A percentile compares a stretch with the other conserved stretches of the same genome.
These are phyloP conservation scores for Trichophyton simii DNA, from an alignment of 2,329 filamentous ascomycete species.

Conservation along the genomic window DNA sequence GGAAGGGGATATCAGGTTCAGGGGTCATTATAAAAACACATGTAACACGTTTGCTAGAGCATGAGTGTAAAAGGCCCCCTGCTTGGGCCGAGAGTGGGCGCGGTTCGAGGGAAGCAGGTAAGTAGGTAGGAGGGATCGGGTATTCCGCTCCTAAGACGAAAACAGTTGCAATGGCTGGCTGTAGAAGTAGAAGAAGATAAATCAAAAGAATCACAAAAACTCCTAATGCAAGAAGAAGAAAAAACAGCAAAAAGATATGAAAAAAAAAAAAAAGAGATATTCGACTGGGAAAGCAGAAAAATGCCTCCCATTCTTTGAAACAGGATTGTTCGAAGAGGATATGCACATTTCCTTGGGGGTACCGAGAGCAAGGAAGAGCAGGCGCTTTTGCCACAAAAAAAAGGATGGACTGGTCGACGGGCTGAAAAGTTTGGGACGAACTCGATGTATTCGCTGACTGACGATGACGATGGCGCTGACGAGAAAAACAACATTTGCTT, in stretches of 20 bases:
- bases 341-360: background rate
- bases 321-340: background rate
- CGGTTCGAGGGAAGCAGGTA: background rate
- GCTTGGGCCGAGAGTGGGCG: background rate
- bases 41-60: background rate
- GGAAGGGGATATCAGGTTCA: background rate
- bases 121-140: background rate
- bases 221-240: background rate
- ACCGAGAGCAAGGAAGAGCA: background rate
- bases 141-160: background rate
- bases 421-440: background rate
- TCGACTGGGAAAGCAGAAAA: background rate
- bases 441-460: slow-evolving; percentile 2
- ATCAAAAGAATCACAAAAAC: background rate
- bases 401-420: background rate
- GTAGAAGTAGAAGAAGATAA: background rate
- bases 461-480: background rate
- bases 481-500: background rate
- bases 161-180: background rate
- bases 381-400: background rate
- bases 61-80: background rate
- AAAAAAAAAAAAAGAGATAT: background rate
- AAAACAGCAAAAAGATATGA: background rate
- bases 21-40: slow-evolving; percentile 4
- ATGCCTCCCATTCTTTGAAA: background rate